Percentiles rank a stretch among this genome's conserved stretches.
Conservation (phyloP, 371 early-diverging fungal genomes). For the Mortierella polycephala region DNA sequence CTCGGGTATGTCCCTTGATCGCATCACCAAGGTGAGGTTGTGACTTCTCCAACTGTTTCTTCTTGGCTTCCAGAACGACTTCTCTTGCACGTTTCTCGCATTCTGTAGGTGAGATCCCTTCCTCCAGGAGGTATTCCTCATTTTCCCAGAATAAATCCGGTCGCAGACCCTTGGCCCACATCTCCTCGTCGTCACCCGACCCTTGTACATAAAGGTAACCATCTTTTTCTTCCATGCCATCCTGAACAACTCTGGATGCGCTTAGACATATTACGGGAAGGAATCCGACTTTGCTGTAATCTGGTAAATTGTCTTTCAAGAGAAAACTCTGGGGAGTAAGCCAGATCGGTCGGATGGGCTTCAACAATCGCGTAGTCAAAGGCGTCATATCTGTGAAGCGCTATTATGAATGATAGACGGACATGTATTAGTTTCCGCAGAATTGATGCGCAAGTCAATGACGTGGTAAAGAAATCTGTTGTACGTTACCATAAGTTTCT, state of each 20-base stretch:
- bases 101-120: constrained; percentile 38
- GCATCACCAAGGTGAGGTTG: constrained; percentile 14
- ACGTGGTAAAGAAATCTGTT: not conserved
- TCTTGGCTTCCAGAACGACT: constrained; percentile 52
- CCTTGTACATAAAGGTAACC: constrained; percentile 88
- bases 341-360: constrained; percentile 88
- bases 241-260: constrained; percentile 72
- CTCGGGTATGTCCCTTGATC: not conserved
- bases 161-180: constrained; percentile 81
- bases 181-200: constrained; percentile 89
- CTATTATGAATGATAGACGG: constrained; percentile 8
- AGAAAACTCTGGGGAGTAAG: constrained; percentile 72
- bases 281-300: constrained; percentile 63
- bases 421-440: not conserved
- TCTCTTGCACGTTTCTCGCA: constrained; percentile 61
- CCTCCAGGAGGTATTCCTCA: constrained; percentile 58
- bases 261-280: constrained; percentile 78
- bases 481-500: constrained; percentile 60
- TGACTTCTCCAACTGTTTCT: constrained; percentile 5
- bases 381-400: constrained; percentile 61
- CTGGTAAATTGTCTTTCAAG: constrained; percentile 57
- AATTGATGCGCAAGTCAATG: not conserved
- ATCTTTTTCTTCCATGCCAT: constrained; percentile 62
- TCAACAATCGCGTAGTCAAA: constrained; percentile 56
- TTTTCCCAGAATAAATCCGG: constrained; percentile 81